phyloP scores from a whole-genome alignment of 2,329 filamentous ascomycete species.

The Colletotrichum liriopes region DNA sequence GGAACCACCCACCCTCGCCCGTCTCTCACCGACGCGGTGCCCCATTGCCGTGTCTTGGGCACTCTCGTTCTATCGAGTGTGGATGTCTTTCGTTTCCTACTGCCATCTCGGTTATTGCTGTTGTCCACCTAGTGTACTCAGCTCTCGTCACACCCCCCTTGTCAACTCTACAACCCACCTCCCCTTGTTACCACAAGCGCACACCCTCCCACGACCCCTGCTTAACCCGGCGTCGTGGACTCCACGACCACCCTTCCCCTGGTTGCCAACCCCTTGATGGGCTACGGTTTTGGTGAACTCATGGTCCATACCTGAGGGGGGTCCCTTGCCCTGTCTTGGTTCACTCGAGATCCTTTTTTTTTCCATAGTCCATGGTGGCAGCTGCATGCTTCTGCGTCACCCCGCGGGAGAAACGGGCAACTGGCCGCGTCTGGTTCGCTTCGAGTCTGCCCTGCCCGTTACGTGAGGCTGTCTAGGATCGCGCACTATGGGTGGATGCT shows the following conservation, averaged over 20 bases:
- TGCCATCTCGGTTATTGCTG: neutral
- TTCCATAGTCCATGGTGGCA: slow-evolving; percentile 23
- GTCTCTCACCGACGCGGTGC: slow-evolving; percentile 22
- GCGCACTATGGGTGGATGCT: slow-evolving; percentile 9
- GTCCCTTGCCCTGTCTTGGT: neutral
- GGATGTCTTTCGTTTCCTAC: neutral
- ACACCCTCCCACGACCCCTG: neutral
- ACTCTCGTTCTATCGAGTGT: neutral
- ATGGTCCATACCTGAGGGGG: slow-evolving; percentile 2
- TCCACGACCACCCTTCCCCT: slow-evolving; percentile 3
- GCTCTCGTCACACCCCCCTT: slow-evolving; percentile 10
- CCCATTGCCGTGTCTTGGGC: slow-evolving; percentile 17
- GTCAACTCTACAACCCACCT: slow-evolving; percentile 17
- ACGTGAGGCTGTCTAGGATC: slow-evolving; percentile 34
- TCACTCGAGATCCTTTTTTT: slow-evolving; percentile 17
- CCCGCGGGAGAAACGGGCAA: slow-evolving; percentile 30
- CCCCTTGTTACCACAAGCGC: neutral
- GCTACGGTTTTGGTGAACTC: neutral
- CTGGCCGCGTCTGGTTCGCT: slow-evolving; percentile 17
- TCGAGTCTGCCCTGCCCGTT: slow-evolving; percentile 41
- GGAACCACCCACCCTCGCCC: slow-evolving; percentile 12
- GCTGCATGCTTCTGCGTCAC: slow-evolving; percentile 39
- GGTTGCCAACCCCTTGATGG: slow-evolving; percentile 13
- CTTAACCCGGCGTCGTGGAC: slow-evolving; percentile 17
- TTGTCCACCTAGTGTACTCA: slow-evolving; percentile 23